Base-by-base conservation (phyloP, 352 stramenopile species). In the Globisporangium cederbergense region DNA sequence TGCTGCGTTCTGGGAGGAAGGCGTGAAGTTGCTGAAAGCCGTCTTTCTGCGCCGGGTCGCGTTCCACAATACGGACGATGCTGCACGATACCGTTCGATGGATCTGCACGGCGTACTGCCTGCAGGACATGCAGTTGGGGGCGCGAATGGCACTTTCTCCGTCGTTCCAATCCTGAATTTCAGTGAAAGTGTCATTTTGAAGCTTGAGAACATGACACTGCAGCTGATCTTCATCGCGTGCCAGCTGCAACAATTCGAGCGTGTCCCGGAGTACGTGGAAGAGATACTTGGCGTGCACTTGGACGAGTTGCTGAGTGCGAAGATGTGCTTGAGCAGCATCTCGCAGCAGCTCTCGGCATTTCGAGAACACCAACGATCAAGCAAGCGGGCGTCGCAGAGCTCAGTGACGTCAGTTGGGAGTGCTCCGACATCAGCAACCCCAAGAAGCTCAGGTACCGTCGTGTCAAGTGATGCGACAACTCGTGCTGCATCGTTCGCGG, bases 121-220 rank as follows among this genome's bases (percentile, higher is more conserved):
- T 32, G 25, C 56, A 42, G 56, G 56, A 43, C 56, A 62, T 6
- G 18, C 58, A n/a, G 18, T 25, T 6, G 36, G 32, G 9, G 64
- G 66, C 51, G n/a, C n/a, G 30, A 78, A 71, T 14, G 75, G 74
- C 1, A 73, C 73, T 10, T 94, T 89, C 56, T 91, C 74, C 28
- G 70, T 94, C 45, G 81, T 94, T 9, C 85, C 85, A 14, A 90
- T 94, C 36, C 55, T 94, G 22, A 94, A 94, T 61, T 94, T 94
- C 60, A 85, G 78, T n/a, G 81, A 91, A 64, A 71, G 77, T 11
- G 87, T 91, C 47, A 91, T 92, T 22, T 54, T 81, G 50, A 81
- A 81, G 34, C 72, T 94, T 13, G 83, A 94, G 58, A 56, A 59
- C 1, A 81, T 83, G 76, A 88, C 82, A 2, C 70, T 94, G 9